Conservation (phyloP, 2,329 filamentous ascomycete genomes). For the Aspergillus neoniger region DNA sequence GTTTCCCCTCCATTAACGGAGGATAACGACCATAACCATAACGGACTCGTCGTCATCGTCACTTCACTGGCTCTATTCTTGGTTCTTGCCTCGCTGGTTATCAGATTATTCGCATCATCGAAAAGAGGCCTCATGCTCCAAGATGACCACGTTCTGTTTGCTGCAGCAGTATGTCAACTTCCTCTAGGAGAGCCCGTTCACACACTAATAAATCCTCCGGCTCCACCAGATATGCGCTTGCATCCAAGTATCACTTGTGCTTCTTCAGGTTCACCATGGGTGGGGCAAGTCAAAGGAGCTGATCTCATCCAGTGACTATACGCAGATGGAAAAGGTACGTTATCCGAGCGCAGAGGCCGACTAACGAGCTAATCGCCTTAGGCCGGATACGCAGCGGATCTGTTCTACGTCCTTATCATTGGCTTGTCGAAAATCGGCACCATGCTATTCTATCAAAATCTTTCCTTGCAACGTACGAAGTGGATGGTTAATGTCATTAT, state of each 20-base stretch:
- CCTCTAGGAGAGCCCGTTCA: neutral
- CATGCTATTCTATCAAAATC: constrained; percentile 23
- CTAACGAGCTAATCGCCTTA: constrained; percentile 15
- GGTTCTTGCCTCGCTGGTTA: constrained; percentile 41
- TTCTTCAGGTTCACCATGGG: constrained; percentile 41
- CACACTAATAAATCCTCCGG: neutral
- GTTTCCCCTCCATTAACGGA: constrained; percentile 38
- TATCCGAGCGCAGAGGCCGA: neutral
- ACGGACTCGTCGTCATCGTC: constrained; percentile 44
- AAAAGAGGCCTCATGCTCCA: constrained; percentile 32
- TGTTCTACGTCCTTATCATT: constrained; percentile 44
- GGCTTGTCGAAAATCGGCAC: constrained; percentile 46
- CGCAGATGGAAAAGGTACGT: constrained; percentile 40
- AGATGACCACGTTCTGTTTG: constrained; percentile 40
- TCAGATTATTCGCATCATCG: constrained; percentile 43
- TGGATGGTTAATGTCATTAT: constrained; percentile 30
- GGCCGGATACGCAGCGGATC: constrained; percentile 42
- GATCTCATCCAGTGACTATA: constrained; percentile 21
- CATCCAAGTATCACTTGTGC: constrained; percentile 41
- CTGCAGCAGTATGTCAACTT: constrained; percentile 30
- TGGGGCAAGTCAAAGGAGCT: constrained; percentile 40
- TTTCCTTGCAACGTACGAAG: constrained; percentile 17
- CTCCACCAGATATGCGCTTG: constrained; percentile 34
- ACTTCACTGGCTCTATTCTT: constrained; percentile 43
- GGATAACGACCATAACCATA: constrained; percentile 42